A percentile compares a stretch with the other conserved stretches of the same genome.
phyloP scores from a whole-genome alignment of 2,329 filamentous ascomycete genomes.

The Intubia oerlemansii region DNA sequence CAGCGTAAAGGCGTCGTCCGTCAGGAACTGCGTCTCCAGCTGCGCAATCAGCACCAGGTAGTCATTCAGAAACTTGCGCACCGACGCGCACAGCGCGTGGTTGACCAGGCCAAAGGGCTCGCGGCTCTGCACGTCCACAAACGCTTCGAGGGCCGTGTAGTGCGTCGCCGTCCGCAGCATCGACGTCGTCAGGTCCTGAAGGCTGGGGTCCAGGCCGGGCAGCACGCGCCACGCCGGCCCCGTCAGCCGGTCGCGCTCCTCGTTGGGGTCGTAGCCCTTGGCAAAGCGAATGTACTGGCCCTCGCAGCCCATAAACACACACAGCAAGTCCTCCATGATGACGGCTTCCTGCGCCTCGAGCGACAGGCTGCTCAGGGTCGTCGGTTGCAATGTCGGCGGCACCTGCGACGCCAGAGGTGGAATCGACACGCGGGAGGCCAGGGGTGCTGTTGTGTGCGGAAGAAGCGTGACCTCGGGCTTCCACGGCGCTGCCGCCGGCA shows the following conservation, averaged over 20 bases:
- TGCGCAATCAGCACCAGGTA: slow-evolving; percentile 87
- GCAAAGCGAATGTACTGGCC: slow-evolving; percentile 89
- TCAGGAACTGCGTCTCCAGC: slow-evolving; percentile 79
- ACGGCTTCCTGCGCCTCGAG: slow-evolving; percentile 69
- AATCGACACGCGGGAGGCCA: slow-evolving; percentile 36
- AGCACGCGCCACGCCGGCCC: slow-evolving; percentile 66
- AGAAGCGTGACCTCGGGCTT: slow-evolving; percentile 59
- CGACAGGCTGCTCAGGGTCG: slow-evolving; percentile 45
- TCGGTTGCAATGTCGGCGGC: slow-evolving; percentile 46
- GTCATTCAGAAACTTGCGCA: slow-evolving; percentile 78
- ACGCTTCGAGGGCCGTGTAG: slow-evolving; percentile 76
- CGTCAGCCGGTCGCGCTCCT: slow-evolving; percentile 69
- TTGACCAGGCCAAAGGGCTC: slow-evolving; percentile 90
- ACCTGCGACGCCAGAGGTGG: slow-evolving; percentile 54
- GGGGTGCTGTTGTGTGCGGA: slow-evolving; percentile 43
- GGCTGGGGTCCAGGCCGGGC: slow-evolving; percentile 70
- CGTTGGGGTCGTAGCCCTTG: slow-evolving; percentile 59
- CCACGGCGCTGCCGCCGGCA: slow-evolving; percentile 31
- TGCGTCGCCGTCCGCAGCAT: slow-evolving; percentile 93
- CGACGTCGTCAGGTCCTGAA: slow-evolving; percentile 67
- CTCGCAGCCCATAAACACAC: slow-evolving; percentile 95
- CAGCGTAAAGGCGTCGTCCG: slow-evolving; percentile 71
- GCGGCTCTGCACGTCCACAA: slow-evolving; percentile 82
- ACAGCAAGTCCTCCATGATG: slow-evolving; percentile 76
- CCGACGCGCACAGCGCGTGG: slow-evolving; percentile 86